A percentile compares a stretch with the other conserved stretches of the same genome.
Conservation (phyloP, 78 protist species). For the Isochrysis galbana region DNA sequence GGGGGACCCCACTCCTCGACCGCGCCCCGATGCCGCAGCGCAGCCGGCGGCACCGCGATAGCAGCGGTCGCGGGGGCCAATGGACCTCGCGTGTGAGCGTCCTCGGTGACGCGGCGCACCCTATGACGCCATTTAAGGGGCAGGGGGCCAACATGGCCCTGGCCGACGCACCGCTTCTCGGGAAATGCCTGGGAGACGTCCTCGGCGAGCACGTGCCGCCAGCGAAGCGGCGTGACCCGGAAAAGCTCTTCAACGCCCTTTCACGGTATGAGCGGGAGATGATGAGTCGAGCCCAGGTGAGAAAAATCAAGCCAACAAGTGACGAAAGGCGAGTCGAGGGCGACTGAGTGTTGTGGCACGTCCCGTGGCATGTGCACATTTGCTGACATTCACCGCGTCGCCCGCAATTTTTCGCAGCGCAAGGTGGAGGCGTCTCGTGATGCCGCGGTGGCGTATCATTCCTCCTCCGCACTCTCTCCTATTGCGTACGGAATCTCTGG, state of each 20-base stretch:
- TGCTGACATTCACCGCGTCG: too few relatives aligned
- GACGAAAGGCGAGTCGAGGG: too few relatives aligned
- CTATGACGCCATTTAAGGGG: slow-evolving; percentile 15
- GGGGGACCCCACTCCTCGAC: slow-evolving; percentile 1
- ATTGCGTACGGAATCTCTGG: not conserved
- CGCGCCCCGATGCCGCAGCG: slow-evolving; percentile 5
- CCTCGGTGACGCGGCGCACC: slow-evolving; percentile 15
- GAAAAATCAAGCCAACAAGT: too few relatives aligned
- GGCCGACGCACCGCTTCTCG: not conserved
- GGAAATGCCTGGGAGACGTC: not conserved
- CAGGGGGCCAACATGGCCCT: slow-evolving; percentile 20
- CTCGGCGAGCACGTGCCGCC: too few relatives aligned
- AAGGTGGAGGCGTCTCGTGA: not conserved
- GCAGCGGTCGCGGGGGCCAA: not conserved
- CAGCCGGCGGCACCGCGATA: not conserved
- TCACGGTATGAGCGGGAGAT: not conserved
- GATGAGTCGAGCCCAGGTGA: too few relatives aligned
- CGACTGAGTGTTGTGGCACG: too few relatives aligned
- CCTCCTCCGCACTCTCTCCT: not conserved
- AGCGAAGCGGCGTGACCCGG: too few relatives aligned
- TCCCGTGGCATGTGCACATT: too few relatives aligned
- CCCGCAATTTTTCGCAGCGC: not conserved
- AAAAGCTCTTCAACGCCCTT: not conserved
- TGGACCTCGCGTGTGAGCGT: not conserved
- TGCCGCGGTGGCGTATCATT: not conserved